Base-by-base conservation (phyloP, 139 green algal species). In the Haematococcus sp. region DNA sequence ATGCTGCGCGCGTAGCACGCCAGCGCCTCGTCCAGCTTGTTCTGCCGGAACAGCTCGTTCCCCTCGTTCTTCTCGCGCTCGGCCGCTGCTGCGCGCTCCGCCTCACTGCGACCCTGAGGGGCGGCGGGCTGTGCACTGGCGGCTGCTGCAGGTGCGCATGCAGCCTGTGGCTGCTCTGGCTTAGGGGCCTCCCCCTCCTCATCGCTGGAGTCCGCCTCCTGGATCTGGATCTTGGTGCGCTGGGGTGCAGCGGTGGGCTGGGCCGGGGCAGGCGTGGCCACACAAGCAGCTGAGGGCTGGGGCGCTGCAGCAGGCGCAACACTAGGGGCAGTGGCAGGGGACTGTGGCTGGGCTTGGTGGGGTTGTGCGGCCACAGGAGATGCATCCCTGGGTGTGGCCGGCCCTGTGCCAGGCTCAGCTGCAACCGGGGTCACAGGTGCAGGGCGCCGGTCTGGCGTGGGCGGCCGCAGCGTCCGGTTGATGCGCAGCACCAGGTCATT, bases 1-100 rank as follows among this genome's bases (percentile, higher is more conserved):
- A 83, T 74, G 59, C 55, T 74, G 52, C 66, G 56, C 44, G 5
- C 44, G 72, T 83, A 83, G 51, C 31, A 59, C n/a, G 32, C 65
- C 28, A 58, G 22, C 5, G 77, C 77, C 19, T 76, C 71, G 0
- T 76, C 56, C 30, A 76, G 63, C 56, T 70, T 73, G 49, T 72
- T 67, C 46, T 56, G 34, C 15, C 25, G 22, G 60, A 74, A 79
- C 27, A 68, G 58, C 0, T 46, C 51, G 72, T 83, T 83, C 58
- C 77, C 77, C 68, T 68, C 64, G 28, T 68, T 40, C 30, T 31
- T 35, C 33, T 51, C 28, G 17, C n/a, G 31, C 3, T 69, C 61
- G 22, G 64, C 46, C 17, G 59, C 43, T 51, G 22, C 49, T 68
- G 63, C 28, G 0, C 25, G 27, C 61, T 55, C 35, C 7, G 27